A percentile compares a stretch with the other conserved stretches of the same genome.
Conservation (phyloP, 177 flowering plant genomes). For the Vitis hybrid region DNA sequence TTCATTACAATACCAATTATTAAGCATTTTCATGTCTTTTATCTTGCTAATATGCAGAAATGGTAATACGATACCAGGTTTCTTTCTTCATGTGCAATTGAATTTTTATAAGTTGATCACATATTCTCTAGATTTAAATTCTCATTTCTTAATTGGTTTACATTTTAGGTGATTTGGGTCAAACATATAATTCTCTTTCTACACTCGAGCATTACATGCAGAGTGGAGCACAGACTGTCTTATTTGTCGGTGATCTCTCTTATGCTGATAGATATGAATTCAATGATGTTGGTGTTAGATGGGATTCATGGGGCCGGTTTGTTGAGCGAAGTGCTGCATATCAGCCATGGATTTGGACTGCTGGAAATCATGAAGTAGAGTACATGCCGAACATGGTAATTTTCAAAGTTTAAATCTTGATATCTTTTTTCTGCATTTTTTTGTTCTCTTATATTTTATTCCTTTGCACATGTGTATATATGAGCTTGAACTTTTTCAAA, state of each 20-base stretch:
- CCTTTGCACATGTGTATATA: too few relatives aligned
- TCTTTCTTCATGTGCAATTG: too few relatives aligned
- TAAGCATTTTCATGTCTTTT: too few relatives aligned
- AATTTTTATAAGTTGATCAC: too few relatives aligned
- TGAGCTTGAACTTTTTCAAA: too few relatives aligned
- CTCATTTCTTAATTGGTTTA: too few relatives aligned
- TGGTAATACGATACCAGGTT: too few relatives aligned
- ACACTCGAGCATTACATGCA: slow-evolving; percentile 85
- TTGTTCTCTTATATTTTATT: too few relatives aligned
- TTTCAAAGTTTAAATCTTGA: not conserved
- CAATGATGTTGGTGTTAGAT: slow-evolving; percentile 74
- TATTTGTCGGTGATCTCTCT: slow-evolving; percentile 94
- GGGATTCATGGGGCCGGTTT: slow-evolving; percentile 97
- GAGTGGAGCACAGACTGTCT: slow-evolving; percentile 70
- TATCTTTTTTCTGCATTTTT: too few relatives aligned
- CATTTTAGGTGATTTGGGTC: slow-evolving; percentile 86
- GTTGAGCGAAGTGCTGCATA: slow-evolving; percentile 76
- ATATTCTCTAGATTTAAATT: too few relatives aligned
- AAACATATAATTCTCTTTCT: slow-evolving; percentile 86
- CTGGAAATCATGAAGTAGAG: slow-evolving; percentile 94
- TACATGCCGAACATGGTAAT: slow-evolving; percentile 82
- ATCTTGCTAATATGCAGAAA: too few relatives aligned
- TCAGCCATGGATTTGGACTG: slow-evolving; percentile 96
- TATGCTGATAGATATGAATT: slow-evolving; percentile 86
- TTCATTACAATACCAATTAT: too few relatives aligned